Percentiles rank a stretch among this genome's conserved stretches.
These are phyloP conservation scores for Mimosa bimucronata DNA, from an alignment of 306 rosid species.

Conservation along the genomic window DNA sequence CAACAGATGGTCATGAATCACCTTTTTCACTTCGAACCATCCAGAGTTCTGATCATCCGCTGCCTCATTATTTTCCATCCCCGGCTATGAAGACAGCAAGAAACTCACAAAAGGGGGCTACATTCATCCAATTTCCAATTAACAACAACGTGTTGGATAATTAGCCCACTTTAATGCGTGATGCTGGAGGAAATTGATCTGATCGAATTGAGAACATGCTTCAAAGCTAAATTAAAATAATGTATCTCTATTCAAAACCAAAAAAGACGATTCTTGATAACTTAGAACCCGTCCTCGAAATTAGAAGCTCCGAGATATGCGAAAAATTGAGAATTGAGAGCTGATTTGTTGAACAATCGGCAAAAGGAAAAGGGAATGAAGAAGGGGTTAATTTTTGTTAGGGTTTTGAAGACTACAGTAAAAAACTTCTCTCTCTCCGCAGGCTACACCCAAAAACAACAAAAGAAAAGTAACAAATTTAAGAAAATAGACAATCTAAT, in stretches of 20 bases:
- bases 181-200: not conserved
- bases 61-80: conserved; percentile 69
- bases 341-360: conserved; percentile 7
- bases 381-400: conserved; percentile 22
- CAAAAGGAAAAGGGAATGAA: not conserved
- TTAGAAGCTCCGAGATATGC: conserved; percentile 19
- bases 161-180: conserved; percentile 6
- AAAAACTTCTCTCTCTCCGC: not conserved
- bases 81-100: conserved; percentile 42
- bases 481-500: too few species aligned
- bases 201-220: conserved; percentile 21
- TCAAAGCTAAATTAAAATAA: not conserved
- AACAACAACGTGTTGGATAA: conserved; percentile 5
- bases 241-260: not conserved
- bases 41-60: conserved; percentile 92
- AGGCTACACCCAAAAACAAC: not conserved
- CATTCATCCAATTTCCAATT: conserved; percentile 35
- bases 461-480: not conserved
- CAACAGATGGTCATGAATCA: conserved; percentile 13
- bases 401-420: conserved; percentile 46
- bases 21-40: conserved; percentile 99
- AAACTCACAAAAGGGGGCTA: conserved; percentile 19
- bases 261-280: conserved; percentile 12
- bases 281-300: conserved; percentile 24
- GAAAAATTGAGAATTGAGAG: conserved; percentile 31